Base-by-base conservation (phyloP, 2,329 filamentous ascomycete species). In the Aspergillus floridensis region DNA sequence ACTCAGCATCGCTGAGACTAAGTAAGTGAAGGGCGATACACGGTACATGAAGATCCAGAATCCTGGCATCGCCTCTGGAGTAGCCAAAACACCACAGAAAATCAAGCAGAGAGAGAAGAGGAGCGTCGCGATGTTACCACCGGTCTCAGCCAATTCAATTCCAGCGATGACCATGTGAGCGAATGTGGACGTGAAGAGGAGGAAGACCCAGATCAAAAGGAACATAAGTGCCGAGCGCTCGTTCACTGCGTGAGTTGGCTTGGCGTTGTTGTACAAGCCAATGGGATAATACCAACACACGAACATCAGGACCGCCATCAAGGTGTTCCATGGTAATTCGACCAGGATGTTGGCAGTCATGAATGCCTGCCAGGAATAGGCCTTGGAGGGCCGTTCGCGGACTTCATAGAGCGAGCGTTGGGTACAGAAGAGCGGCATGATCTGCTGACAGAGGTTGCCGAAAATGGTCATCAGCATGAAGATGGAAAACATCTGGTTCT, bases 401-500 rank as follows among this genome's bases (percentile, higher is more conserved):
- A 81, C 82, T 72, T 86, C 84, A 71, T 86, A 86, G 2, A 86
- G 75, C 1, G 81, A 79, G 41, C 84, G 77, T 66, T 86, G 82
- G 1, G 80, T 82, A 53, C 84, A 77, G 68, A 86, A 86, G 32
- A 82, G 74, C 1, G 84, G 84, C 76, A 85, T 84, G 62, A 85
- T 84, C 65, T 84, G 76, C 58, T 79, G 75, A 5, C 76, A 72
- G 52, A 79, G 62, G 59, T 77, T 77, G 54, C 89, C 88, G 71
- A 96, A 96, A 69, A 96, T 86, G 41, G 88, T 93, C 57, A 89
- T 79, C 56, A 93, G 78, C 83, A 93, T 90, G 83, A 96, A 96
- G 65, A 96, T 88, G 72, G 86, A 84, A 71, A 96, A 96, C 86
- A 93, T 91, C 72, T 95, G 91, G 77, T 96, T 95, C 76, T 93